Base-by-base conservation (phyloP, 345 rosid species). In the Isatis tinctoria region DNA sequence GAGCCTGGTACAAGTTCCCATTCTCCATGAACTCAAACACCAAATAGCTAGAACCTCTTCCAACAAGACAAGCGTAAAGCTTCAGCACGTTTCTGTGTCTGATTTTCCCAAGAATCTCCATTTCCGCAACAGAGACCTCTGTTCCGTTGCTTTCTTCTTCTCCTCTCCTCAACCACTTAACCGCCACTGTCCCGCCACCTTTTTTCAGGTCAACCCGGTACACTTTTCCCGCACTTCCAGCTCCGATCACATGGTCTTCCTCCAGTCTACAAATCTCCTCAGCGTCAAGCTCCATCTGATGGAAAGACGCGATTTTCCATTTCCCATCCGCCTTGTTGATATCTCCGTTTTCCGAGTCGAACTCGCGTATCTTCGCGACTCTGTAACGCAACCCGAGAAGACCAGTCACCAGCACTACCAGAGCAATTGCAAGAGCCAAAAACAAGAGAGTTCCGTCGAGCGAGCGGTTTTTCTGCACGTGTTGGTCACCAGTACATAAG, bases 201-300 rank as follows among this genome's bases (percentile, higher is more conserved):
- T 85, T 91, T 87, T 85, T 91, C 86, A 90, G 49, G 54, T 87
- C 92, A 22, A 91, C 78, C 4, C 97, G 83, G 63, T 90, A 91
- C 24, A 91, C 98, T 74, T 83, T 91, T 47, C 98, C 98, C 0
- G 95, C 90, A 5, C 95, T 88, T 6, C 98, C 98, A 39, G 79
- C 83, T 58, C 96, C 96, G 1, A 94, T 91, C 77, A 94, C 69
- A 30, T 86, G 83, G 6, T 75, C 85, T 70, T 88, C 95, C 32
- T 85, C 81, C 72, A 91, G 41, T 1, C 84, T 88, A 24, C 88
- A 80, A 17, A 94, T 86, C 43, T 94, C 95, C 22, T 87, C 88
- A 13, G 86, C 87, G 10, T 91, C 95, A n/a, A 94, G 74, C 48
- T 88, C 95, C 63, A 90, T 32, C 11, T 84, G 86, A 74, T 91